phyloP scores from a whole-genome alignment of 83 land plant genomes.

The Isoetes engelmannii region DNA sequence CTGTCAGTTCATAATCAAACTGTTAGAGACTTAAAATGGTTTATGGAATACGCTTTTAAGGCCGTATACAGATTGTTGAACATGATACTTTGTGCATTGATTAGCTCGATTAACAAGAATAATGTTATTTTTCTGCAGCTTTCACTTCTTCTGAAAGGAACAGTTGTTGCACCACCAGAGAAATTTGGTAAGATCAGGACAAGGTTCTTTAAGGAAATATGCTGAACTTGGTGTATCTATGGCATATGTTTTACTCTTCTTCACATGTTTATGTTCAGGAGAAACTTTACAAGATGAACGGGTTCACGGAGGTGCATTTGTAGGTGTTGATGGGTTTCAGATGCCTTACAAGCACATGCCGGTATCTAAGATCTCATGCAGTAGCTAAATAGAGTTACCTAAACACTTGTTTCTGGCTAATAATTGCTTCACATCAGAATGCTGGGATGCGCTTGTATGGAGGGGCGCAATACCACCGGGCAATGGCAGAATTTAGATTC shows the following conservation, averaged over 20 bases:
- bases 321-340: conserved; percentile 70
- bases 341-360: conserved; percentile 85
- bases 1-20: not conserved
- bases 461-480: conserved; percentile 97
- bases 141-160: conserved; percentile 83
- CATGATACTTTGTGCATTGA: too few relatives aligned
- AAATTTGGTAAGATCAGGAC: conserved; percentile 62
- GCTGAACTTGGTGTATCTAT: not conserved
- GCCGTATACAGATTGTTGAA: too few relatives aligned
- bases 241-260: not conserved
- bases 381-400: not conserved
- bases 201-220: not conserved
- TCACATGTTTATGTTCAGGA: conserved; percentile 37
- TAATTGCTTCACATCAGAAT: conserved; percentile 42
- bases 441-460: conserved; percentile 98
- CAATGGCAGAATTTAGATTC: conserved; percentile 97
- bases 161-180: conserved; percentile 93
- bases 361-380: conserved; percentile 27
- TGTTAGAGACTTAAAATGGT: not conserved
- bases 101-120: too few relatives aligned
- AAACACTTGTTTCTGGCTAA: not conserved
- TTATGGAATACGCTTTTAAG: too few relatives aligned
- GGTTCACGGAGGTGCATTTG: conserved; percentile 78
- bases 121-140: conserved; percentile 38
- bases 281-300: conserved; percentile 93